Evolutionary conservation across 1,139 yeast species (phyloP).

Genomic region (Magnusiomyces clavatus): DNA sequence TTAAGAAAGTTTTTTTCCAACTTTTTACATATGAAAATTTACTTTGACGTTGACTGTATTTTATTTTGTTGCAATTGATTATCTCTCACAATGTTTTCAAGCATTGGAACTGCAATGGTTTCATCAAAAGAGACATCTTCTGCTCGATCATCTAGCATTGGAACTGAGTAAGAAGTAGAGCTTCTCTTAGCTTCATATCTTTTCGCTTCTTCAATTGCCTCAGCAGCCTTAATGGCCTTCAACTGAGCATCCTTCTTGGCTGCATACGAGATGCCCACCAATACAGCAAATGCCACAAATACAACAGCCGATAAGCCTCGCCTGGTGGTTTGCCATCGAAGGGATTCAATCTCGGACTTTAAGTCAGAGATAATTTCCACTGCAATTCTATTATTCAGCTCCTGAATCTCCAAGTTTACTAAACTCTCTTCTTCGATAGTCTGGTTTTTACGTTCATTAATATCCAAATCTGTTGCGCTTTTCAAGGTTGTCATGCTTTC

Average conservation of each 20-base stretch:
- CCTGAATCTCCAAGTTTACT: constrained; percentile 67
- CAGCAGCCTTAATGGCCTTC: constrained; percentile 25
- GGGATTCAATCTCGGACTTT: constrained; percentile 77
- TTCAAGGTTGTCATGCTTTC: constrained; percentile 58
- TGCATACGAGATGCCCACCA: constrained; percentile 43
- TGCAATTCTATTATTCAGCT: constrained; percentile 76
- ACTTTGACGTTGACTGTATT: background rate
- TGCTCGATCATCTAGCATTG: constrained; percentile 1
- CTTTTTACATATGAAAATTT: too few relatives aligned
- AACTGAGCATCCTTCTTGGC: constrained; percentile 25
- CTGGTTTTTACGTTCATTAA: constrained; percentile 80
- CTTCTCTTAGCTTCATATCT: constrained; percentile 15
- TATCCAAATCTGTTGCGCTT: constrained; percentile 75
- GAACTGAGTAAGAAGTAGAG: constrained; percentile 7
- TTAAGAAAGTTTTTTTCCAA: constrained; percentile 4
- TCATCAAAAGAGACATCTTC: constrained; percentile 5
- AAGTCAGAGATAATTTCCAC: constrained; percentile 77
- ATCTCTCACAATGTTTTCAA: background rate
- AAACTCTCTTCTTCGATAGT: constrained; percentile 70
- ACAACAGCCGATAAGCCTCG: constrained; percentile 67
- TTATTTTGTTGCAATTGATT: too few relatives aligned
- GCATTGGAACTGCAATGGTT: background rate
- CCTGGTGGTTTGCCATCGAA: constrained; percentile 90
- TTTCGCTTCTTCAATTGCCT: constrained; percentile 19
- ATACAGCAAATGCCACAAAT: constrained; percentile 40